Evolutionary conservation across 441 rosid genomes (phyloP).

Genomic region (Eruca vesicaria): DNA sequence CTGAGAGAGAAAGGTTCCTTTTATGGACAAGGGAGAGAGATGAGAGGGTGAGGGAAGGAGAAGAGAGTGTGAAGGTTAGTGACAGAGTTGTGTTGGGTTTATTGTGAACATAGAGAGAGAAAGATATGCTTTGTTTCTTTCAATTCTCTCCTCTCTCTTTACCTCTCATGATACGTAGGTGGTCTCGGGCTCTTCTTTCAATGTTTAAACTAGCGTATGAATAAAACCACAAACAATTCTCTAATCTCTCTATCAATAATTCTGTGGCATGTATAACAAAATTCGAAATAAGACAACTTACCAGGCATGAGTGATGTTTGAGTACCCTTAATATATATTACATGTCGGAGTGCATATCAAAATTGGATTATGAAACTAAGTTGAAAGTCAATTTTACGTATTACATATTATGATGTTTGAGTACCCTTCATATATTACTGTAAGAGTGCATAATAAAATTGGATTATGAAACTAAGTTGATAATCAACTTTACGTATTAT

Average conservation of each 20-base stretch:
- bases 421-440: neutral
- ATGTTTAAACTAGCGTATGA: neutral
- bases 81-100: constrained; percentile 38
- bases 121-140: constrained; percentile 8
- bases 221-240: neutral
- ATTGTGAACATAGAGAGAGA: constrained; percentile 36
- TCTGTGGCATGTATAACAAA: neutral
- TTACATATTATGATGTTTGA: neutral
- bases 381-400: no score
- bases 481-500: neutral
- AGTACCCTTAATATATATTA: neutral
- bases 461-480: neutral
- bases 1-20: constrained; percentile 13
- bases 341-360: neutral
- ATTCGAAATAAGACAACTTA: neutral
- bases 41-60: no score
- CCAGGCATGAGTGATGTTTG: neutral
- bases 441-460: neutral
- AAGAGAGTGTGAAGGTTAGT: constrained; percentile 18
- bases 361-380: neutral
- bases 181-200: constrained; percentile 26
- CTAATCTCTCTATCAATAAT: constrained; percentile 6
- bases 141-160: constrained; percentile 4
- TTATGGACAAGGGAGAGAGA: constrained; percentile 24
- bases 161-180: constrained; percentile 18